These are phyloP conservation scores for Leccinum subgranulosum DNA, from an alignment of 768 basidiomycete species.

Conservation along the genomic window DNA sequence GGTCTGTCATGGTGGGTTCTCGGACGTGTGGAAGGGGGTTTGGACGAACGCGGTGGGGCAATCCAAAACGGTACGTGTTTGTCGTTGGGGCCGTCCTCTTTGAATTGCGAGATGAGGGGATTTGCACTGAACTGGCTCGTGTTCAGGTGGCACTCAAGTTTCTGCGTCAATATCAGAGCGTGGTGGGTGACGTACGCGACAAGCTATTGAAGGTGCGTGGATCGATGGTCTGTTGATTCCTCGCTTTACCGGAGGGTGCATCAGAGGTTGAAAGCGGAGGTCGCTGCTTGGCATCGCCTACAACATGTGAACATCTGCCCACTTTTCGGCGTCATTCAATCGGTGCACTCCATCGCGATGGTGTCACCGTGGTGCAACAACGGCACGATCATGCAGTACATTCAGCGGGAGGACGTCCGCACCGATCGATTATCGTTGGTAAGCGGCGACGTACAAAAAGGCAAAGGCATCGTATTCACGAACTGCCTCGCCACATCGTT, in stretches of 20 bases:
- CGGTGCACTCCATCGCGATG: constrained; percentile 53
- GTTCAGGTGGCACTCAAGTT: constrained; percentile 56
- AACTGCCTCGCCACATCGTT: background rate
- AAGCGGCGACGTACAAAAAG: constrained; percentile 9
- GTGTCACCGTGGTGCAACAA: constrained; percentile 65
- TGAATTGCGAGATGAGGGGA: no score
- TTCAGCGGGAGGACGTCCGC: constrained; percentile 38
- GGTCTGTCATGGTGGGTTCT: constrained; percentile 53
- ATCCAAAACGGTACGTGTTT: constrained; percentile 16
- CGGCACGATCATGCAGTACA: constrained; percentile 51
- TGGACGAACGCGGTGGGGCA: constrained; percentile 50
- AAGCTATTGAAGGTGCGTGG: constrained; percentile 46
- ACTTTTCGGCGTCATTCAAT: constrained; percentile 53
- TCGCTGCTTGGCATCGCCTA: constrained; percentile 55
- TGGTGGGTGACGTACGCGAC: constrained; percentile 50
- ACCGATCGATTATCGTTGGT: constrained; percentile 50
- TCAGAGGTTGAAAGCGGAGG: constrained; percentile 55
- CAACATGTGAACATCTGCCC: constrained; percentile 54
- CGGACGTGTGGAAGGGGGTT: constrained; percentile 58
- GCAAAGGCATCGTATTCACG: background rate
- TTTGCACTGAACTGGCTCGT: background rate
- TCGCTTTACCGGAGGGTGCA: background rate
- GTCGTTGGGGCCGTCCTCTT: background rate
- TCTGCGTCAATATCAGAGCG: constrained; percentile 43
- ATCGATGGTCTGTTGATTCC: background rate